Percentiles rank a stretch among this genome's conserved stretches.
Evolutionary conservation across 2,329 filamentous ascomycete genomes (phyloP).

Genomic region (Fusarium piperis): DNA sequence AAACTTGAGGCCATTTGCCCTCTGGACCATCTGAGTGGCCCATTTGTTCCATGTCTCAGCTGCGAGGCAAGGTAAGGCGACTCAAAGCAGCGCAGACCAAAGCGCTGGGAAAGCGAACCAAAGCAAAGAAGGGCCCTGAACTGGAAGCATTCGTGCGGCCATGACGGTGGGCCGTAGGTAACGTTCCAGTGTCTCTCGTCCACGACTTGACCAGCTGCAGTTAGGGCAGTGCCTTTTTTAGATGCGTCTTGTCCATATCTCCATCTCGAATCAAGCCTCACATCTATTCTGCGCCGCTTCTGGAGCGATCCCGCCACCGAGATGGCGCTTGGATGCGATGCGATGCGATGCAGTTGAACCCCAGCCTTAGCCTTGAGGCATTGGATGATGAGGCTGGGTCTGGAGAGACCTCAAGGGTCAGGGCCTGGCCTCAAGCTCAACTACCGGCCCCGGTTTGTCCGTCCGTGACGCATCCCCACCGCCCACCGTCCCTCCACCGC

Average conservation of each 20-base stretch:
- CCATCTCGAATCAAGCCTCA: conserved; percentile 32
- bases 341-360: conserved; percentile 15
- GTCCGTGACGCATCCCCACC: conserved; percentile 18
- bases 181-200: conserved; percentile 35
- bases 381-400: conserved; percentile 7
- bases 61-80: conserved; percentile 18
- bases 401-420: conserved; percentile 21
- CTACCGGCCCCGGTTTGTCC: conserved; percentile 36
- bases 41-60: conserved; percentile 28
- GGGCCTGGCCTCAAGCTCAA: conserved; percentile 18
- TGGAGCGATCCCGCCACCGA: conserved; percentile 22
- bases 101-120: conserved; percentile 21
- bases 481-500: conserved; percentile 22
- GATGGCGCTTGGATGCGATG: conserved; percentile 30
- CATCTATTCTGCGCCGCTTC: conserved; percentile 22
- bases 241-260: conserved; percentile 24
- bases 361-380: conserved; percentile 3
- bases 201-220: conserved; percentile 4
- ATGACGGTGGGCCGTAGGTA: conserved; percentile 34
- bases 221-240: conserved; percentile 33
- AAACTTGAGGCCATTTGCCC: conserved; percentile 3
- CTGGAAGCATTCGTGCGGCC: conserved; percentile 29
- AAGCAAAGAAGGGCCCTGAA: conserved; percentile 8
- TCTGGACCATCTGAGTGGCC: conserved; percentile 13
- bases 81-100: conserved; percentile 18